Base-by-base conservation (phyloP, 192 early-diverging fungal species). In the Chytriomyces sp. region DNA sequence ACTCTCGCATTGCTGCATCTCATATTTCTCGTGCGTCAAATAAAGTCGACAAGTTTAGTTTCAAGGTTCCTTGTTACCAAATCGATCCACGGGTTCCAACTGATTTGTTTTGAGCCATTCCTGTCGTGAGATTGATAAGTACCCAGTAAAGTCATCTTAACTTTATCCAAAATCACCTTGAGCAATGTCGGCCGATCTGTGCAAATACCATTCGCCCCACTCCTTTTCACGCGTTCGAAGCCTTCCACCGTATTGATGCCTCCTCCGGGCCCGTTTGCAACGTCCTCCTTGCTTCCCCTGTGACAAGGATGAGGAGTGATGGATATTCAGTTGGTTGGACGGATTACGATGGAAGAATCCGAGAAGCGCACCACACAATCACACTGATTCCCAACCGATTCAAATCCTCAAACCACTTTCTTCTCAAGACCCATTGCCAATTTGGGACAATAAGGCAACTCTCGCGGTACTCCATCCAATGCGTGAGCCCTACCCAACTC, bases 141-240 rank as follows among this genome's bases (percentile, higher is more conserved):
- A n/a, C n/a, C n/a, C n/a, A n/a, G n/a, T n/a, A n/a, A n/a, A n/a
- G n/a, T n/a, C n/a, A n/a, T n/a, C n/a, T n/a, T n/a, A n/a, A n/a
- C n/a, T n/a, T n/a, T n/a, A n/a, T n/a, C n/a, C n/a, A n/a, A n/a
- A n/a, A n/a, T n/a, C n/a, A 71, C 69, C 59, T 64, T 62, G 30
- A 74, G 63, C 28, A 74, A 58, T 17, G 79, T 77, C 1, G 84
- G 84, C 17, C 65, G 25, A 72, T 85, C 80, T 0, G 75, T 66
- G 67, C 84, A 85, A 30, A 85, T 85, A 19, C 84, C 84, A 74
- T 80, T 81, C n/a, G 76, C 79, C 1, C 80, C 80, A 67, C 66
- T 59, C 52, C 52, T 52, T 55, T 19, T 44, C 26, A 31, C 32
- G 5, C 25, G 28, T 39, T 82, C 73, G 64, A 75, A 85, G 28